phyloP scores from a whole-genome alignment of 2,329 filamentous ascomycete species.

The Botrytis fabae region DNA sequence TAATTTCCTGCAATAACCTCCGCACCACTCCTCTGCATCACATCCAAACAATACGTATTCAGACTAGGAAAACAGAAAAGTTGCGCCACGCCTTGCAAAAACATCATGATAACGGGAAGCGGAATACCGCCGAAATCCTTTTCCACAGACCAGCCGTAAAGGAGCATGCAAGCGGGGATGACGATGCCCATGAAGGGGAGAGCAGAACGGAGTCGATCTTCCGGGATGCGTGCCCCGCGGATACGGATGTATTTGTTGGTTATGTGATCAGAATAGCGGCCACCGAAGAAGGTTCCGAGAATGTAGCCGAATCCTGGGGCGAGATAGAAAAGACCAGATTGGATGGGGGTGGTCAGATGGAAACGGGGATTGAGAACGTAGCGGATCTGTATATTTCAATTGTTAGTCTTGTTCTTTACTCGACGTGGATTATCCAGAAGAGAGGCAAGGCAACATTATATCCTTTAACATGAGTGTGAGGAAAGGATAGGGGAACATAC shows the following conservation, averaged over 20 bases:
- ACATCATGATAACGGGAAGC: constrained; percentile 70
- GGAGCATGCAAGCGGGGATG: constrained; percentile 62
- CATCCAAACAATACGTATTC: constrained; percentile 81
- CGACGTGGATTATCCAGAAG: too few species aligned
- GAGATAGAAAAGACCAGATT: constrained; percentile 72
- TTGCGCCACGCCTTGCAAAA: constrained; percentile 71
- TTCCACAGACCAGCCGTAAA: constrained; percentile 66
- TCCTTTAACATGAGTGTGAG: too few species aligned
- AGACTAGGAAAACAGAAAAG: constrained; percentile 73
- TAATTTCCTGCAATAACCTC: constrained; percentile 83
- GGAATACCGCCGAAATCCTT: constrained; percentile 53
- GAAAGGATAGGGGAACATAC: background rate
- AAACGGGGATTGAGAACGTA: constrained; percentile 76
- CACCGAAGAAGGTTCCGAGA: constrained; percentile 68
- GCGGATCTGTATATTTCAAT: constrained; percentile 49
- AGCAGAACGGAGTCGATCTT: constrained; percentile 65
- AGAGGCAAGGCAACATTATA: background rate
- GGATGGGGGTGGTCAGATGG: constrained; percentile 62
- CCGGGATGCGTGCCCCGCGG: constrained; percentile 59
- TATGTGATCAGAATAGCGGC: constrained; percentile 66
- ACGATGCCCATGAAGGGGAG: constrained; percentile 57
- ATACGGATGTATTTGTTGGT: constrained; percentile 63
- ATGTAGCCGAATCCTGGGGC: constrained; percentile 72
- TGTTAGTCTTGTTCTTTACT: background rate
- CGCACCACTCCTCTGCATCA: constrained; percentile 69